Percentiles rank a stretch among this genome's conserved stretches.
Evolutionary conservation across 805 yeast species (phyloP).

Genomic region (Starmerella sp.): DNA sequence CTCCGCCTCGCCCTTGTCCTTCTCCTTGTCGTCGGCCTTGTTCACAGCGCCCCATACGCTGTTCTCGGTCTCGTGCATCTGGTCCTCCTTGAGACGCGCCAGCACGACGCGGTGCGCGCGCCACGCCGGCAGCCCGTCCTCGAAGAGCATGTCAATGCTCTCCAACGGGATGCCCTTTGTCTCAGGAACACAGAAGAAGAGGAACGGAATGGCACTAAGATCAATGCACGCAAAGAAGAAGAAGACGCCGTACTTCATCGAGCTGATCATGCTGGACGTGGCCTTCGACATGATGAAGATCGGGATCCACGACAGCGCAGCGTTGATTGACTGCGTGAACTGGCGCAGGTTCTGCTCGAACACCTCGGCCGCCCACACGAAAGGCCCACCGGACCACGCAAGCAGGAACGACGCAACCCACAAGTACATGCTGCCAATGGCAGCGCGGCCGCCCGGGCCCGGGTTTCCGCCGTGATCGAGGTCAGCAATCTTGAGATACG

Average conservation of each 20-base stretch:
- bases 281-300: constrained; percentile 13
- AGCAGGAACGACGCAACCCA: constrained; percentile 11
- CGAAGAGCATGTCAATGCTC: constrained; percentile 10
- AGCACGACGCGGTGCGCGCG: constrained; percentile 6
- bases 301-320: constrained; percentile 10
- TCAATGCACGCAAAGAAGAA: constrained; percentile 12
- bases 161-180: constrained; percentile 12
- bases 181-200: constrained; percentile 11
- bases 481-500: constrained; percentile 6
- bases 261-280: constrained; percentile 6
- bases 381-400: constrained; percentile 13
- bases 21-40: background rate
- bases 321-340: constrained; percentile 9
- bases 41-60: constrained; percentile 6
- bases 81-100: constrained; percentile 8
- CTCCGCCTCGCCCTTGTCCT: background rate
- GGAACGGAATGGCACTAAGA: constrained; percentile 7
- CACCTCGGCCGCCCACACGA: constrained; percentile 13
- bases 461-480: background rate
- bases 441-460: constrained; percentile 7
- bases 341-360: constrained; percentile 8
- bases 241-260: constrained; percentile 10
- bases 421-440: constrained; percentile 10
- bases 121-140: constrained; percentile 11
- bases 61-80: constrained; percentile 7